Evolutionary conservation across 805 yeast species (phyloP), one percentile per base, ranked within the genome.

Genomic region (Candida anglica): DNA sequence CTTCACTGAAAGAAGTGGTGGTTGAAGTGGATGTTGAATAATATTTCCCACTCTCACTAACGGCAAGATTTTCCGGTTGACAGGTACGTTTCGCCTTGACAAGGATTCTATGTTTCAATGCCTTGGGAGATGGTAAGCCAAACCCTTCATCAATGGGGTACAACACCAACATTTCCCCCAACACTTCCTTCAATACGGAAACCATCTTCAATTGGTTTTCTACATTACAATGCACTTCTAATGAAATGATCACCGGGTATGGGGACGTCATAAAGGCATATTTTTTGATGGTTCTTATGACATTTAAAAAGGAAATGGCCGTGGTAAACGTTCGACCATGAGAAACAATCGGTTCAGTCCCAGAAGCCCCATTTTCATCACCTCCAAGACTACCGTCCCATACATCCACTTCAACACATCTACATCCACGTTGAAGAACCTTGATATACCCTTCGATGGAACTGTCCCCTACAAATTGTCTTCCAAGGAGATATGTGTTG

Each of bases 341-440:
- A 19, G 84, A 82, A 0, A 93, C 96, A 0, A 86, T 75, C 0
- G 98, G 98, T 0, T 82, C 89, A 9, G 60, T 57, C 10, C 52
- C 58, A 9, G 42, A 21, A 11, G 23, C 23, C n/a, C n/a, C n/a
- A 19, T 21, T 27, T 9, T 25, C 28, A 6, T 33, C 40, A 4
- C 60, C 52, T n/a, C 40, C 56, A 6, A 31, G 30, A 10, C 37
- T 39, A 10, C 66, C 66, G 61, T 91, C 96, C 98, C 98, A 93
- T 15, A 93, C 69, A 56, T 93, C 99, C 26, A 93, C 78, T 51
- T 93, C 99, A n/a, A 93, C 69, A 42, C 96, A 89, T 28, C 96
- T 69, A 48, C 98, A 93, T 1, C 98, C 98, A 35, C 88, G 74
- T 53, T 88, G 96, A 31, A 93, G 62, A 0, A 86, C 93, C 32